A percentile compares a stretch with the other conserved stretches of the same genome.
Evolutionary conservation across 805 yeast species (phyloP).

Genomic region (Kodamaea sagamina): DNA sequence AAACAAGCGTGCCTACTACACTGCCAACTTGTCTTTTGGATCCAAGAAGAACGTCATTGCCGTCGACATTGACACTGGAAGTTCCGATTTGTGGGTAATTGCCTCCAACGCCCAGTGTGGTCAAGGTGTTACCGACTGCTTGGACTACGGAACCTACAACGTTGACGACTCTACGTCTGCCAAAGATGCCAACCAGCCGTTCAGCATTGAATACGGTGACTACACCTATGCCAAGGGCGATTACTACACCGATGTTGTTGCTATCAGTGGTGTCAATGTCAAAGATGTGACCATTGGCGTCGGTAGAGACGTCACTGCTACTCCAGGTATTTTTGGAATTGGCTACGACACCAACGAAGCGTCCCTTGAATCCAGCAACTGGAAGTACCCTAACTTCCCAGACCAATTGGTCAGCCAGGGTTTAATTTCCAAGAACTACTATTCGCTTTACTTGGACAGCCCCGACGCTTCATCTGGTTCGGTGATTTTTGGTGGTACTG

Average conservation of each 20-base stretch:
- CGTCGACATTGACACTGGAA: constrained; percentile 15
- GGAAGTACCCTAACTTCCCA: constrained; percentile 4
- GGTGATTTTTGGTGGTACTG: constrained; percentile 20
- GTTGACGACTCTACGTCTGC: constrained; percentile 11
- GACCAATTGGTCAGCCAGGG: constrained; percentile 7
- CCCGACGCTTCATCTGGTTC: constrained; percentile 13
- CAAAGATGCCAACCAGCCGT: constrained; percentile 5
- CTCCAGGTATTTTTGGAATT: constrained; percentile 8
- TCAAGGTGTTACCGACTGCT: neutral
- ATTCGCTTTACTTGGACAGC: constrained; percentile 17
- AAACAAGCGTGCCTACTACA: constrained; percentile 5
- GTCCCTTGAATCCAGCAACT: neutral
- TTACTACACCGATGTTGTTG: constrained; percentile 5
- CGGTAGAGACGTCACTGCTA: neutral
- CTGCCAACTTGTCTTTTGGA: constrained; percentile 9
- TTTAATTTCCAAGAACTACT: constrained; percentile 13
- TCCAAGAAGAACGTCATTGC: constrained; percentile 11
- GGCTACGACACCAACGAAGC: constrained; percentile 10
- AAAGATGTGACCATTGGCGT: constrained; percentile 3
- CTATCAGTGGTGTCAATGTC: constrained; percentile 5
- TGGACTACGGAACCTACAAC: constrained; percentile 7
- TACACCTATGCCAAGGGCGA: constrained; percentile 3
- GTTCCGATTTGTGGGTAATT: constrained; percentile 16
- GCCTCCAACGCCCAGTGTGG: constrained; percentile 6
- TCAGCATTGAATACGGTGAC: constrained; percentile 6